These are phyloP conservation scores for Boehmeria nivea DNA, from an alignment of 306 rosid genomes.

Conservation along the genomic window DNA sequence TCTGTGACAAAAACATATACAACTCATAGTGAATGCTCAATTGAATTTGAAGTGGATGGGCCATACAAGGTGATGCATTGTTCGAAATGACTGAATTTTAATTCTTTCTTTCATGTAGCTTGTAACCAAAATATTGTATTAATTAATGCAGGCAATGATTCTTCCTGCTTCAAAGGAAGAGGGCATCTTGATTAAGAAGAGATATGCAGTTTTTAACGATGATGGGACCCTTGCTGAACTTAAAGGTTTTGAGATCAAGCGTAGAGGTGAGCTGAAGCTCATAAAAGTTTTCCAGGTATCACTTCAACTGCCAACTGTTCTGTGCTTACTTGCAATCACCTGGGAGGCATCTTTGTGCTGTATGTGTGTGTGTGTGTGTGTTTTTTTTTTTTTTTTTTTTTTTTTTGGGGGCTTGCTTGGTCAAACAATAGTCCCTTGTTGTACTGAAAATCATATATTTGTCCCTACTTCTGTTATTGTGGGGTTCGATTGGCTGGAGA, in stretches of 20 bases:
- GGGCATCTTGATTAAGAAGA: slow-evolving; percentile 93
- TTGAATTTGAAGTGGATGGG: slow-evolving; percentile 99
- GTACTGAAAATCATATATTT: too few relatives aligned
- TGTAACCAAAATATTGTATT: slow-evolving; percentile 7
- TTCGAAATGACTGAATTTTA: slow-evolving; percentile 8
- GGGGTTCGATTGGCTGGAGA: too few relatives aligned
- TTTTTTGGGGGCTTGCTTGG: not conserved
- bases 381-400: too few relatives aligned
- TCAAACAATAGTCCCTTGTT: not conserved
- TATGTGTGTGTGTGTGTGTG: too few relatives aligned
- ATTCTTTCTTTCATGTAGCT: slow-evolving; percentile 7
- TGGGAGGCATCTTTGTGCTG: too few relatives aligned
- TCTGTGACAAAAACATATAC: slow-evolving; percentile 56
- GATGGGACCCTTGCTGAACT: slow-evolving; percentile 98
- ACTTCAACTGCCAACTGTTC: not conserved
- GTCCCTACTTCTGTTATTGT: too few relatives aligned
- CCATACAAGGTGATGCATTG: slow-evolving; percentile 78
- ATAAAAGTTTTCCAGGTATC: slow-evolving; percentile 97
- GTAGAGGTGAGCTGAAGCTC: slow-evolving; percentile 98
- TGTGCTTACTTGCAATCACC: not conserved
- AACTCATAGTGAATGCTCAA: slow-evolving; percentile 92
- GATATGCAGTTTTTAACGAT: slow-evolving; percentile 95
- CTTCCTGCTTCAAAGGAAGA: slow-evolving; percentile 98
- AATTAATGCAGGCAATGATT: slow-evolving; percentile 79
- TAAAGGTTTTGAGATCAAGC: slow-evolving; percentile 99